Conservation (phyloP, 108 stramenopile species). For the Cylindrotheca closterium region DNA sequence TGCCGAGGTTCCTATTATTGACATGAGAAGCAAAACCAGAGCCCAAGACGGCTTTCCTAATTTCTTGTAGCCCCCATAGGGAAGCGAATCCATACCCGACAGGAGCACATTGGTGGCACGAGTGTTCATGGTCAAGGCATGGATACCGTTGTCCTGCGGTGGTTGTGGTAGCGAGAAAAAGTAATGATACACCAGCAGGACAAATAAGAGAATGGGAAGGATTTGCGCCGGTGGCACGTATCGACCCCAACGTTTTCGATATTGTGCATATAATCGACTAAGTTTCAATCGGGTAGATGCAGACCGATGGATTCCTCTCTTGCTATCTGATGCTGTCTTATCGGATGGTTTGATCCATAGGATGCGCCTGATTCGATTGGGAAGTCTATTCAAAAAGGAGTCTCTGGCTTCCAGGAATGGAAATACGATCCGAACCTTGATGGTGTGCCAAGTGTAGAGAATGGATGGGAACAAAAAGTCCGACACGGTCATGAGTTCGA, state of each 20-base stretch:
- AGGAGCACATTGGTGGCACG: not conserved
- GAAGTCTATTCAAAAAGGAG: not conserved
- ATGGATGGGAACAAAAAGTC: slow-evolving; percentile 4
- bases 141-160: not conserved
- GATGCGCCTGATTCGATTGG: not conserved
- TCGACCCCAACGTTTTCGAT: not conserved
- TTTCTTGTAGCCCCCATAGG: slow-evolving; percentile 21
- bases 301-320: not conserved
- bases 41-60: slow-evolving; percentile 19
- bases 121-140: slow-evolving; percentile 11
- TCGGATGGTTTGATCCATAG: not conserved
- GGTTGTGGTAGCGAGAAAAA: not conserved
- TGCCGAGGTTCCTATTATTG: slow-evolving; percentile 4
- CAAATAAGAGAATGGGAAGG: slow-evolving; percentile 1
- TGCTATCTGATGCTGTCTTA: not conserved
- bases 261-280: slow-evolving; percentile 1
- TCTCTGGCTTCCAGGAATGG: slow-evolving; percentile 4
- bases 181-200: slow-evolving; percentile 9
- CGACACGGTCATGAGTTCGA: not conserved
- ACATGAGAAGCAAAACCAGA: slow-evolving; percentile 22
- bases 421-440: slow-evolving; percentile 8
- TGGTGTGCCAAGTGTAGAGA: slow-evolving; percentile 6
- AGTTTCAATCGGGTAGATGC: slow-evolving; percentile 2
- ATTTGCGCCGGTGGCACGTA: slow-evolving; percentile 23
- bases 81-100: not conserved